A percentile compares a stretch with the other conserved stretches of the same genome.
Conservation (phyloP, 768 basidiomycete genomes). For the Termitomyces titanicus region DNA sequence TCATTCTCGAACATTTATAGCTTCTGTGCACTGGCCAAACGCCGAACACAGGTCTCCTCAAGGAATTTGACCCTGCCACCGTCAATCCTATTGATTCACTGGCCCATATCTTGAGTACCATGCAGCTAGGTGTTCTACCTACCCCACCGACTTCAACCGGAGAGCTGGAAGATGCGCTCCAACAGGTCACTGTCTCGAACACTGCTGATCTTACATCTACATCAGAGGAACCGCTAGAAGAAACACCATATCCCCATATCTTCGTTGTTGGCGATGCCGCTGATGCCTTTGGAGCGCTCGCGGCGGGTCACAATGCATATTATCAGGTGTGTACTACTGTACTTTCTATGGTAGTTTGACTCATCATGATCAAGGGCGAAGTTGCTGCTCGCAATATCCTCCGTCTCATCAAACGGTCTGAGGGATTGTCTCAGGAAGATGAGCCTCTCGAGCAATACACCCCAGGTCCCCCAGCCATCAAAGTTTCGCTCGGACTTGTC, state of each 20-base stretch:
- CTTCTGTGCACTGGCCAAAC: slow-evolving; percentile 60
- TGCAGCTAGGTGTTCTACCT: slow-evolving; percentile 41
- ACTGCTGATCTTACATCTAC: not conserved
- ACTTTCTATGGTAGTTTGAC: not conserved
- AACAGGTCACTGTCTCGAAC: slow-evolving; percentile 18
- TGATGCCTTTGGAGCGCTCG: slow-evolving; percentile 60
- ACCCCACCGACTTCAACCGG: not conserved
- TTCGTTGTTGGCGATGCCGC: slow-evolving; percentile 64
- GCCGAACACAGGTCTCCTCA: slow-evolving; percentile 51
- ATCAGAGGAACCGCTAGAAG: not conserved
- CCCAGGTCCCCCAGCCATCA: slow-evolving; percentile 51
- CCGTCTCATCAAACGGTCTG: slow-evolving; percentile 32
- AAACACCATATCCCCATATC: slow-evolving; percentile 45
- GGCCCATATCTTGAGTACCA: slow-evolving; percentile 43
- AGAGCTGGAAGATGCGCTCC: slow-evolving; percentile 17
- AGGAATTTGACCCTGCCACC: slow-evolving; percentile 34
- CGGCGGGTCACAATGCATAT: slow-evolving; percentile 57
- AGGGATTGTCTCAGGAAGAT: slow-evolving; percentile 3
- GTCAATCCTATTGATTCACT: slow-evolving; percentile 36
- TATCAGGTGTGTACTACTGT: slow-evolving; percentile 32
- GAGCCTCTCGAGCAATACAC: slow-evolving; percentile 41
- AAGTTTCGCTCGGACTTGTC: slow-evolving; percentile 59
- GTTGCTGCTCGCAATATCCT: slow-evolving; percentile 56
- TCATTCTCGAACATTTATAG: slow-evolving; percentile 20
- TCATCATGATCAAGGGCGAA: slow-evolving; percentile 27